These are phyloP conservation scores for Dendrobium nobile DNA, from an alignment of 106 monocot genomes.

Conservation along the genomic window DNA sequence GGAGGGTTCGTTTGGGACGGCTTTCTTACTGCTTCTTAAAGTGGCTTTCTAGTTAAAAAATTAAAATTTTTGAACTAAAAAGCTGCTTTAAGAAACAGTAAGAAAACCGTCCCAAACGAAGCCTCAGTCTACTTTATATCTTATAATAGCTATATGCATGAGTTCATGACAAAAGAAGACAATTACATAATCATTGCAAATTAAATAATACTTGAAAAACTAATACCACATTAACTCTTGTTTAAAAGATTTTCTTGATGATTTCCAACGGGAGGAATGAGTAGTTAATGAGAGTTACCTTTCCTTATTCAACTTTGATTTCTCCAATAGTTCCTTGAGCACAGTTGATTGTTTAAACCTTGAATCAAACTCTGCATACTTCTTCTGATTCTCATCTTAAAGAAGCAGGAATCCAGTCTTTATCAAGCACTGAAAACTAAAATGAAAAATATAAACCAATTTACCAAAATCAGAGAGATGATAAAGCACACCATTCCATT, in stretches of 20 bases:
- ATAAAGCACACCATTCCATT: conserved; percentile 26
- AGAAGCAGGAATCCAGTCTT: background rate
- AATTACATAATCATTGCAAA: too few species aligned
- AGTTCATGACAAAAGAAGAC: too few species aligned
- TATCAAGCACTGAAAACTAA: background rate
- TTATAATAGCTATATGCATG: too few species aligned
- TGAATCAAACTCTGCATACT: conserved; percentile 35
- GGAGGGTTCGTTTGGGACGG: too few species aligned
- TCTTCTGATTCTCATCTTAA: conserved; percentile 38
- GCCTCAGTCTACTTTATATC: too few species aligned
- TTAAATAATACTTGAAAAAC: too few species aligned
- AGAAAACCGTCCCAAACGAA: too few species aligned
- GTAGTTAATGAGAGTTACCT: conserved; percentile 12
- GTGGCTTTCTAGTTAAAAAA: too few species aligned
- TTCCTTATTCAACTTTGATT: conserved; percentile 33
- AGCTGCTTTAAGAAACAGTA: too few species aligned
- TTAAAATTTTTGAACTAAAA: too few species aligned
- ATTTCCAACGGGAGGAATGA: background rate
- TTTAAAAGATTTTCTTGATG: background rate
- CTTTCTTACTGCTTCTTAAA: too few species aligned
- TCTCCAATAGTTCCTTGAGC: conserved; percentile 43
- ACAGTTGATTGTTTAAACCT: conserved; percentile 33
- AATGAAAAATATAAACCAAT: background rate
- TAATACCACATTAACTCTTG: too few species aligned
- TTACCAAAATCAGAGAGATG: background rate